phyloP scores from a whole-genome alignment of 2,329 filamentous ascomycete genomes.

The Didymella pomorum region DNA sequence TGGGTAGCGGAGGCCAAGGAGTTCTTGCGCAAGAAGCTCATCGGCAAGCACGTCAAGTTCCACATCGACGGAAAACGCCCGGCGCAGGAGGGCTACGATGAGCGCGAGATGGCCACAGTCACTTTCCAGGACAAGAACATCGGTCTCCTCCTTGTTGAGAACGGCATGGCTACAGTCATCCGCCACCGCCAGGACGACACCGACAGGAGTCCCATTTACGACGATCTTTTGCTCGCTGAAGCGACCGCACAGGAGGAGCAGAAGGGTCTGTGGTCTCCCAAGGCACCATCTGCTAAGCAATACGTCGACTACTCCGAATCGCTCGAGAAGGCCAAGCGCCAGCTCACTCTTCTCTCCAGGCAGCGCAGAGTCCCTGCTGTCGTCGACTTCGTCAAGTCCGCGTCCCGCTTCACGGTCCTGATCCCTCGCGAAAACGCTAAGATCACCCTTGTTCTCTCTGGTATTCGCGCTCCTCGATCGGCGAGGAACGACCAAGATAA shows the following conservation, averaged over 20 bases:
- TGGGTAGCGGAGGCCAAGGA: constrained; percentile 96
- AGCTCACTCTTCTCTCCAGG: constrained; percentile 83
- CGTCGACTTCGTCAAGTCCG: constrained; percentile 98
- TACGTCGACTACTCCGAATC: constrained; percentile 92
- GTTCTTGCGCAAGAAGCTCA: constrained; percentile 89
- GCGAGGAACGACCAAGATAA: constrained; percentile 81
- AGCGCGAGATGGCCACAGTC: constrained; percentile 91
- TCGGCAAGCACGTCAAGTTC: constrained; percentile 93
- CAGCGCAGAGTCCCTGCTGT: constrained; percentile 93
- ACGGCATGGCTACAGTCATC: constrained; percentile 92
- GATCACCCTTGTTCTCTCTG: constrained; percentile 91
- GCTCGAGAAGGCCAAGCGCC: constrained; percentile 93
- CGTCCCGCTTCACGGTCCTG: constrained; percentile 89
- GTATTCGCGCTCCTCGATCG: constrained; percentile 88
- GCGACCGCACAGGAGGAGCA: constrained; percentile 82
- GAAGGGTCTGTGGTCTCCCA: constrained; percentile 95
- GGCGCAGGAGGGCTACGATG: constrained; percentile 88
- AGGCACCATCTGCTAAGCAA: constrained; percentile 81
- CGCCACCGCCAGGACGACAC: constrained; percentile 94
- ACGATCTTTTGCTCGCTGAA: constrained; percentile 82
- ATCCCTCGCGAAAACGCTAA: constrained; percentile 93
- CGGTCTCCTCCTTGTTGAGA: constrained; percentile 84
- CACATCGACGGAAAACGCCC: constrained; percentile 90
- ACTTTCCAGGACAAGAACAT: constrained; percentile 86
- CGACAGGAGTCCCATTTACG: constrained; percentile 92